Evolutionary conservation across 23 red algal species (phyloP), one percentile per base, ranked within the genome.

Genomic region (Gracilaria domingensis): DNA sequence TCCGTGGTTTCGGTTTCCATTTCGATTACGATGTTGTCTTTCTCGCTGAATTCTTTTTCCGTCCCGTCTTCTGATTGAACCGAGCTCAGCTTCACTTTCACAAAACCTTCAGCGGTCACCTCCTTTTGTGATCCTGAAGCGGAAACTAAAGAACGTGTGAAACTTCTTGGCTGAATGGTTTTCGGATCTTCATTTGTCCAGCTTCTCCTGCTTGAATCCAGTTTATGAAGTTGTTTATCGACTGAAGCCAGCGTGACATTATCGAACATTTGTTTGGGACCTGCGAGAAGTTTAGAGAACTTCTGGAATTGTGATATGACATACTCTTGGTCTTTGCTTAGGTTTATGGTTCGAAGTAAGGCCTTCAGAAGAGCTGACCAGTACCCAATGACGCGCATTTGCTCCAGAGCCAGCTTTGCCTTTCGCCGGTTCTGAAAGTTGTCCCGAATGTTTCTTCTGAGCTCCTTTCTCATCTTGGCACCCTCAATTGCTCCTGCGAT

Each of bases 281-380:
- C 62, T 1, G 8, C 9, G 14, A 67, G 62, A 28, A 67, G 8
- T 25, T 67, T 67, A 2, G 62, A 29, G 33, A 67, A 67, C 24
- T 67, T 67, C 62, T 67, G 9, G 24, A 67, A 67, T 16, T 67
- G 28, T 33, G 62, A 11, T 34, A 67, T 67, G 62, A 67, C 17
- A 25, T 67, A 36, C 24, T 32, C 62, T 2, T 30, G 62, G 62
- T 25, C 20, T 32, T 67, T 67, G 24, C 13, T 67, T 12, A 67
- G 16, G 24, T 67, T 67, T 34, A 67, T 67, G 1, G 62, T 67
- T 67, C 62, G 13, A 5, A 67, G 14, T 8, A 67, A 36, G n/a
- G 62, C 62, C 62, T 67, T 67, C n/a, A 67, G 62, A 29, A 67
- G 62, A 33, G 62, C 62, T 67, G 62, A 67, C 62, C 33, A 67